Evolutionary conservation across 106 monocot genomes (phyloP), one percentile per base, ranked within the genome.

Genomic region (Amphibolis antarctica): DNA sequence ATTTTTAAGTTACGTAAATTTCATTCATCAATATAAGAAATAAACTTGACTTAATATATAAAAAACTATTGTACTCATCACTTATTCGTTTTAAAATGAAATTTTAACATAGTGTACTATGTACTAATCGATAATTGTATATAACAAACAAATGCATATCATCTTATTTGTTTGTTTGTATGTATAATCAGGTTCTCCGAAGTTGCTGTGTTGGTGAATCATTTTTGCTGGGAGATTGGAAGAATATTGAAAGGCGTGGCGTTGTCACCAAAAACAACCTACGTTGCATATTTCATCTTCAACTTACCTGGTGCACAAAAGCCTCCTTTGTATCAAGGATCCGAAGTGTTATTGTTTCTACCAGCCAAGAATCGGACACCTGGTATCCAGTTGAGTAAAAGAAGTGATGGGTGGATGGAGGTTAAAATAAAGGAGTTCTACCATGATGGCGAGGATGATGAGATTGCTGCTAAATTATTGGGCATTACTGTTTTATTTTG

Each of bases 201-300:
- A 67, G 94, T 80, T 3, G 89, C 86, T 18, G 69, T 64, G 27
- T 86, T 96, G 0, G 0, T 72, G 18, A 13, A 50, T 42, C 89
- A 84, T 2, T 86, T 78, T 59, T 89, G 89, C 86, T 53, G 88
- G 53, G 85, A 85, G 76, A 78, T 93, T 20, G 46, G 42, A 10
- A 80, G 80, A 28, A 78, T 12, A 61, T 76, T 88, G 4, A 59
- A 71, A 1, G 54, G 36, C 12, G 54, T 21, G 51, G 18, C 65
- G 30, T 83, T 93, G 44, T 83, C 93, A 0, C 62, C 36, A 4
- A 61, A 81, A 11, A 81, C 82, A 12, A 72, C 56, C 15, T 88
- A 93, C 26, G 63, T 62, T 18, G 78, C 78, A 2, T 77, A 81
- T 56, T 78, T 93, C 26, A 28, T 93, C 59, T 88, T 72, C 68